Conservation (phyloP, 2,329 filamentous ascomycete genomes). For the Bipolaris gigantea region DNA sequence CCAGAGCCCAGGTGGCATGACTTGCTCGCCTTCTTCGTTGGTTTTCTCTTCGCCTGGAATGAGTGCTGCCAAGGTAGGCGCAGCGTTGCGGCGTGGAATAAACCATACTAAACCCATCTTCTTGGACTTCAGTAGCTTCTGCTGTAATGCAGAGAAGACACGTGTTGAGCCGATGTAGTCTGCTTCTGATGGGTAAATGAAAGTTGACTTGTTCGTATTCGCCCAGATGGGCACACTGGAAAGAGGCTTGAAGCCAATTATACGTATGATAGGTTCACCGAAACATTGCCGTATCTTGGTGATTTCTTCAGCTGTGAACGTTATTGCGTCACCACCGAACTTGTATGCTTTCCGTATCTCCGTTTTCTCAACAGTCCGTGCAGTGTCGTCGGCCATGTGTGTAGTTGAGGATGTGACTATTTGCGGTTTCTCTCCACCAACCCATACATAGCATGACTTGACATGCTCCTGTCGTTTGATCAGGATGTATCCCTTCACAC, state of each 20-base stretch:
- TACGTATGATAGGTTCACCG: slow-evolving; percentile 77
- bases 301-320: slow-evolving; percentile 84
- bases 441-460: slow-evolving; percentile 83
- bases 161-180: slow-evolving; percentile 88
- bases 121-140: slow-evolving; percentile 76
- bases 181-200: slow-evolving; percentile 92
- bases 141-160: slow-evolving; percentile 87
- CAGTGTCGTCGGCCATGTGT: slow-evolving; percentile 75
- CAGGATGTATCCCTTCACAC: slow-evolving; percentile 89
- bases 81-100: slow-evolving; percentile 76
- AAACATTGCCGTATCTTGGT: slow-evolving; percentile 72
- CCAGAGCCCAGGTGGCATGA: slow-evolving; percentile 83
- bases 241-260: slow-evolving; percentile 91
- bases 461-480: slow-evolving; percentile 81
- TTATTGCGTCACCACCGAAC: slow-evolving; percentile 87
- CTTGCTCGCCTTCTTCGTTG: slow-evolving; percentile 66
- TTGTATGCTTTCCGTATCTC: slow-evolving; percentile 94
- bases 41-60: slow-evolving; percentile 71
- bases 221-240: slow-evolving; percentile 78
- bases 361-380: slow-evolving; percentile 72
- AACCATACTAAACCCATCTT: slow-evolving; percentile 91
- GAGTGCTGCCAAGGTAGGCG: slow-evolving; percentile 78
- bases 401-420: slow-evolving; percentile 75
- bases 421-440: slow-evolving; percentile 81
- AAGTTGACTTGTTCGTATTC: slow-evolving; percentile 80